Evolutionary conservation across 768 basidiomycete genomes (phyloP).

Genomic region (Boletus vinaceobasis): DNA sequence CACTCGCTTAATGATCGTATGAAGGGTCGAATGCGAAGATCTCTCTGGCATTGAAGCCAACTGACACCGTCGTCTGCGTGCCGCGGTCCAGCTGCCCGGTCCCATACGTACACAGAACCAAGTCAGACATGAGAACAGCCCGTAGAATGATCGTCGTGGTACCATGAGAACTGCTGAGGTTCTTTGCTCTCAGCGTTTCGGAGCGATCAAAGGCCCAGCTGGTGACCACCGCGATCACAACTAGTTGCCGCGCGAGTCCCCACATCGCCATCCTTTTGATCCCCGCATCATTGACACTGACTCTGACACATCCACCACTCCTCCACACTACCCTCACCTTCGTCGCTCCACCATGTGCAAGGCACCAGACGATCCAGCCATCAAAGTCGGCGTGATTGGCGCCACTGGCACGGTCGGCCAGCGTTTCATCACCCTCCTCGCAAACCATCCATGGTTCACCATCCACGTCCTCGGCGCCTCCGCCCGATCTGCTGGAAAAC

Average conservation of each 20-base stretch:
- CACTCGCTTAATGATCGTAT: too few species aligned
- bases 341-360: slow-evolving; percentile 18
- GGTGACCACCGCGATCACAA: not conserved
- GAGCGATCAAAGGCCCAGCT: not conserved
- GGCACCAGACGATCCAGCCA: slow-evolving; percentile 15
- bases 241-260: not conserved
- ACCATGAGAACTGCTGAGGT: not conserved
- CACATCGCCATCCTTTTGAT: not conserved
- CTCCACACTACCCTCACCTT: not conserved
- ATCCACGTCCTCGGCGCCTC: slow-evolving; percentile 89
- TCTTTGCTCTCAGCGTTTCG: not conserved
- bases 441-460: slow-evolving; percentile 86
- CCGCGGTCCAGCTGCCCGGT: too few species aligned
- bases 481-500: slow-evolving; percentile 78
- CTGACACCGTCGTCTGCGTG: too few species aligned
- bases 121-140: too few species aligned
- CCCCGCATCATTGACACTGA: not conserved
- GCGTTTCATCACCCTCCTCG: slow-evolving; percentile 86
- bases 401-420: slow-evolving; percentile 96
- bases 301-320: too few species aligned
- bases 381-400: slow-evolving; percentile 74
- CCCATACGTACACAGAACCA: too few species aligned
- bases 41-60: too few species aligned
- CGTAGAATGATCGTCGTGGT: too few species aligned
- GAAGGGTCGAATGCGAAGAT: too few species aligned